These are phyloP conservation scores for Graphilbum sp. DNA, from an alignment of 2,329 filamentous ascomycete species.

Conservation along the genomic window DNA sequence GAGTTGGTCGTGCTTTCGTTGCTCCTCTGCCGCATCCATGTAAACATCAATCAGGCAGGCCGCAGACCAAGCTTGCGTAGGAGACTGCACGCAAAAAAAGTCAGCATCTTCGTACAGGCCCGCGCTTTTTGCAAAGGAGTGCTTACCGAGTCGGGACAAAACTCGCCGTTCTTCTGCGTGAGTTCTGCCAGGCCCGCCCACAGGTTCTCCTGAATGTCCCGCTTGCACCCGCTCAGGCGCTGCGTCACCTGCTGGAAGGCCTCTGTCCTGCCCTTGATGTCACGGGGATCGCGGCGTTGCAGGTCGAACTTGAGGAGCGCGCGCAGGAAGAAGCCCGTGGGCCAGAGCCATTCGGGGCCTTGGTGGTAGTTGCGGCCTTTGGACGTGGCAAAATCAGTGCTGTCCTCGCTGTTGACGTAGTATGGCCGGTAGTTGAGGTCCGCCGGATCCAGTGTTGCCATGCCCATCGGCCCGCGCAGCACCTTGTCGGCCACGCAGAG, in stretches of 20 bases:
- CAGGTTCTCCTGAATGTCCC: slow-evolving; percentile 59
- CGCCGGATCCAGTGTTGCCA: slow-evolving; percentile 85
- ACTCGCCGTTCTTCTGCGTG: slow-evolving; percentile 74
- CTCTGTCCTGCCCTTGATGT: slow-evolving; percentile 55
- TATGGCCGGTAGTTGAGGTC: slow-evolving; percentile 90
- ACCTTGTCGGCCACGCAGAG: slow-evolving; percentile 64
- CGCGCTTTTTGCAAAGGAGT: too few species aligned
- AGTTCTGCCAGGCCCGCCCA: slow-evolving; percentile 91
- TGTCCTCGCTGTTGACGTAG: slow-evolving; percentile 92
- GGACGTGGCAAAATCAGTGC: slow-evolving; percentile 72
- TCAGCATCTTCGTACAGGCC: too few species aligned
- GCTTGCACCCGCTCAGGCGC: slow-evolving; percentile 67
- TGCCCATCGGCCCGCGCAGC: slow-evolving; percentile 75
- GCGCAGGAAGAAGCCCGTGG: slow-evolving; percentile 85
- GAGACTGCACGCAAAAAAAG: slow-evolving; percentile 39
- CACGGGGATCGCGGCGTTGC: slow-evolving; percentile 42
- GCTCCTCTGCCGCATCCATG: slow-evolving; percentile 61
- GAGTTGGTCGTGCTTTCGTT: too few species aligned
- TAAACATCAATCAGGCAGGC: slow-evolving; percentile 91
- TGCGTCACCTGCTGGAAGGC: slow-evolving; percentile 90
- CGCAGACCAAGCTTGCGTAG: slow-evolving; percentile 93
- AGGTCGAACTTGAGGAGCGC: slow-evolving; percentile 86
- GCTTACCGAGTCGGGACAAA: slow-evolving; percentile 76
- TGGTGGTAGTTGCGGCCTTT: slow-evolving; percentile 98
- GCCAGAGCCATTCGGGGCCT: slow-evolving; percentile 97